Conservation (phyloP, 73 alveolate species). For the Vitrella brassicaformis region DNA sequence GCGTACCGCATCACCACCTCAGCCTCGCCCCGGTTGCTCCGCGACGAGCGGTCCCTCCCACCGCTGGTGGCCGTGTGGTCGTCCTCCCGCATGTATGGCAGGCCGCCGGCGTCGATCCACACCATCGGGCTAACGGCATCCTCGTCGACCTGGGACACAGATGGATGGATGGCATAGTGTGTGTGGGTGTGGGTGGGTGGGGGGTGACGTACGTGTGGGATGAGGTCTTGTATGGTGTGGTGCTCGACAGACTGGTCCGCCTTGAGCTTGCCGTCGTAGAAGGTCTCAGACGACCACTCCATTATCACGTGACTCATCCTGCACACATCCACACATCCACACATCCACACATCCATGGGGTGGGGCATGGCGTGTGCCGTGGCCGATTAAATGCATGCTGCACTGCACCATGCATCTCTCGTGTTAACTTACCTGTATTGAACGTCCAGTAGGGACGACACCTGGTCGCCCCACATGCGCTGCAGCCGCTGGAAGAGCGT, state of each 20-base stretch:
- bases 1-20: conserved; percentile 69
- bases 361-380: too few species aligned
- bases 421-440: conserved; percentile 73
- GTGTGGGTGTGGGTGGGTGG: too few species aligned
- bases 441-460: conserved; percentile 57
- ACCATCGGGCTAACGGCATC: conserved; percentile 51
- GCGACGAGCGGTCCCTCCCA: too few species aligned
- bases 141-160: conserved; percentile 36
- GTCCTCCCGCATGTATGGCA: neutral
- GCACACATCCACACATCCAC: neutral
- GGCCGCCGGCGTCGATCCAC: conserved; percentile 75
- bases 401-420: too few species aligned
- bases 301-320: conserved; percentile 85
- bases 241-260: conserved; percentile 79
- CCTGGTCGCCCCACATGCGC: conserved; percentile 10
- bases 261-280: conserved; percentile 69
- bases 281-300: conserved; percentile 81
- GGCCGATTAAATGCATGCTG: too few species aligned
- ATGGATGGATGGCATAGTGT: too few species aligned
- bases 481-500: conserved; percentile 84
- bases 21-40: conserved; percentile 80
- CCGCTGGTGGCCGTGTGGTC: too few species aligned
- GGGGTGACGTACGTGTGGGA: conserved; percentile 22
- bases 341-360: neutral
- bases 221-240: conserved; percentile 55